phyloP scores from a whole-genome alignment of 164 flowering plant genomes.

The Stephania yunnanensis region DNA sequence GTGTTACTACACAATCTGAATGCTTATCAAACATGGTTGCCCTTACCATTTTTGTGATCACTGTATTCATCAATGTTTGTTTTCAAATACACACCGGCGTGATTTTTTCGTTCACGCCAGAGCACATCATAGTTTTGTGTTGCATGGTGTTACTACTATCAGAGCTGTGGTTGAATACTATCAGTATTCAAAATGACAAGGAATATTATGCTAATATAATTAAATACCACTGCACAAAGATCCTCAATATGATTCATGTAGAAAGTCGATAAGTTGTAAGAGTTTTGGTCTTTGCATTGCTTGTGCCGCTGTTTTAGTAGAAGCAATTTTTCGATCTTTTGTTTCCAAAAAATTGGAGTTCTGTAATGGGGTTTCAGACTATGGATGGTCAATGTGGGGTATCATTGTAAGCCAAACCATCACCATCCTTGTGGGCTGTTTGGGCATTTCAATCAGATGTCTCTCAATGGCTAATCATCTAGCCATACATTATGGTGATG shows the following conservation, averaged over 20 bases:
- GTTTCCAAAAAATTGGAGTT: background rate
- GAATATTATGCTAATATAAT: too few relatives aligned
- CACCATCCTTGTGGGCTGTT: background rate
- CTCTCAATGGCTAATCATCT: too few relatives aligned
- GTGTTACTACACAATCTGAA: background rate
- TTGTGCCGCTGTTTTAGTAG: background rate
- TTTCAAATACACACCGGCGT: background rate
- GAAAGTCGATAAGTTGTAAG: background rate
- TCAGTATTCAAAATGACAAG: too few relatives aligned
- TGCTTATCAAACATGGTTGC: slow-evolving; percentile 8
- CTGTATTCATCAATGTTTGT: slow-evolving; percentile 3
- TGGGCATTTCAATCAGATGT: too few relatives aligned
- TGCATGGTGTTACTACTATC: slow-evolving; percentile 8
- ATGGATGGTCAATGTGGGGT: slow-evolving; percentile 2
- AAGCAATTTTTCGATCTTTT: background rate
- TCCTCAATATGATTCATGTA: background rate
- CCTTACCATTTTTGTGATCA: background rate
- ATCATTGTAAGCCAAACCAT: background rate
- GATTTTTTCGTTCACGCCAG: background rate
- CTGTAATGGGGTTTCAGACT: background rate
- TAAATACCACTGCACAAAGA: too few relatives aligned
- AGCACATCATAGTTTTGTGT: slow-evolving; percentile 4
- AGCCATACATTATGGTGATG: too few relatives aligned
- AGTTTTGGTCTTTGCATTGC: background rate
- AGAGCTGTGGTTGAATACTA: background rate